phyloP scores from a whole-genome alignment of 495 filamentous ascomycete species.

The Recurvomyces mirabilis region DNA sequence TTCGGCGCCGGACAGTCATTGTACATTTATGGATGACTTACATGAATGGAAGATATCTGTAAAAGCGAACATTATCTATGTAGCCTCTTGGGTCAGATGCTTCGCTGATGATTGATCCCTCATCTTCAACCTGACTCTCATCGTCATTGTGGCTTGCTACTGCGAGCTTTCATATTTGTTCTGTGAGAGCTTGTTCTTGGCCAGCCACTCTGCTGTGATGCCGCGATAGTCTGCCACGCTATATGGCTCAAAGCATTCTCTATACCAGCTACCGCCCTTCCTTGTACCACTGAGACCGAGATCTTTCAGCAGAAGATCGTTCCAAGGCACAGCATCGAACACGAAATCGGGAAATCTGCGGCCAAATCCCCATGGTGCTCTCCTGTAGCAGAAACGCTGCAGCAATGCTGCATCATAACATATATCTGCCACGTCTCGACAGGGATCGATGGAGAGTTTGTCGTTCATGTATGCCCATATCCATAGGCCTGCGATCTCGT shows the following conservation, averaged over 20 bases:
- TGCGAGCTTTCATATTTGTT: no score
- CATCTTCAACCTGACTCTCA: no score
- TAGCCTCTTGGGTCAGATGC: no score
- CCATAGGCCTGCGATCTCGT: conserved; percentile 24
- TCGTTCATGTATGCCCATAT: conserved; percentile 36
- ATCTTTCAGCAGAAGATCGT: conserved; percentile 59
- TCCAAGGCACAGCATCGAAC: conserved; percentile 67
- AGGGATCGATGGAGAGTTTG: conserved; percentile 8
- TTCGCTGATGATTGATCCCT: no score
- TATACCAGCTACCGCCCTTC: conserved; percentile 31
- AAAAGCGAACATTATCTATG: no score
- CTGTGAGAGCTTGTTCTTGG: not conserved
- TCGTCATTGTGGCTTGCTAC: no score
- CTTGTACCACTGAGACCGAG: conserved; percentile 42
- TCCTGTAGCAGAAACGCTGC: conserved; percentile 56
- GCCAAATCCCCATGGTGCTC: conserved; percentile 56
- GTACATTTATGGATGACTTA: no score
- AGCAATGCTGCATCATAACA: conserved; percentile 51
- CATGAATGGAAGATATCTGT: no score
- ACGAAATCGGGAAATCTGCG: conserved; percentile 53
- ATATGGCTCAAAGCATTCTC: conserved; percentile 34
- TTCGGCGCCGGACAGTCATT: no score
- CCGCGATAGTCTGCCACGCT: conserved; percentile 31
- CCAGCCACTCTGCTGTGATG: conserved; percentile 27
- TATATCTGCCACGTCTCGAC: conserved; percentile 13